These are phyloP conservation scores for Chaetomium fimeti DNA, from an alignment of 495 filamentous ascomycete genomes.

Conservation along the genomic window DNA sequence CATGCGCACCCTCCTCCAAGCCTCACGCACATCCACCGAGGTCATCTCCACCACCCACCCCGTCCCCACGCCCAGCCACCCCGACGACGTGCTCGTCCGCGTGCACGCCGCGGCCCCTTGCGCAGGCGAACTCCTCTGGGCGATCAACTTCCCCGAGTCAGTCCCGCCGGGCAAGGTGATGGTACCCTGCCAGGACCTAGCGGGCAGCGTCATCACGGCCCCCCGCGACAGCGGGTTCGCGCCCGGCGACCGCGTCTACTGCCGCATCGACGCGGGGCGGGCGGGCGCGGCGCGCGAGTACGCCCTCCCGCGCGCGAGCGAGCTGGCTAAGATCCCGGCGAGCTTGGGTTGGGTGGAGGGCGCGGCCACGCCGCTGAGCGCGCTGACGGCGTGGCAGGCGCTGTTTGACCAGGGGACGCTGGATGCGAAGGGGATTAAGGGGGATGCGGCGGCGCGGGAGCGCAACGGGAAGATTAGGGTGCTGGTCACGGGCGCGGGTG, in stretches of 20 bases:
- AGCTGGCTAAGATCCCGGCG: constrained; percentile 49
- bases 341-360: constrained; percentile 55
- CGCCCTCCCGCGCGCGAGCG: constrained; percentile 36
- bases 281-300: constrained; percentile 61
- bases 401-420: constrained; percentile 47
- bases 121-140: constrained; percentile 55
- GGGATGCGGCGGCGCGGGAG: constrained; percentile 42
- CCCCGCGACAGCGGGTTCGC: constrained; percentile 53
- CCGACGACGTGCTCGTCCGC: constrained; percentile 58
- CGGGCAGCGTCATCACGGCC: constrained; percentile 41
- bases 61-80: constrained; percentile 31
- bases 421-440: constrained; percentile 28
- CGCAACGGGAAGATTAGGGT: constrained; percentile 55
- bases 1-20: constrained; percentile 38
- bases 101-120: constrained; percentile 57
- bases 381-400: constrained; percentile 61
- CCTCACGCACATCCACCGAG: constrained; percentile 25
- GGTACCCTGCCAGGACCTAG: constrained; percentile 57
- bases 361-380: constrained; percentile 58
- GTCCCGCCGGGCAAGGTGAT: constrained; percentile 42
- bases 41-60: constrained; percentile 32
- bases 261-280: constrained; percentile 44
- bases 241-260: constrained; percentile 60
- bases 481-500: constrained; percentile 67
- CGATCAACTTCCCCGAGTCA: constrained; percentile 42